Conservation (phyloP, 345 rosid genomes). For the Diplotaxis tenuifolia region DNA sequence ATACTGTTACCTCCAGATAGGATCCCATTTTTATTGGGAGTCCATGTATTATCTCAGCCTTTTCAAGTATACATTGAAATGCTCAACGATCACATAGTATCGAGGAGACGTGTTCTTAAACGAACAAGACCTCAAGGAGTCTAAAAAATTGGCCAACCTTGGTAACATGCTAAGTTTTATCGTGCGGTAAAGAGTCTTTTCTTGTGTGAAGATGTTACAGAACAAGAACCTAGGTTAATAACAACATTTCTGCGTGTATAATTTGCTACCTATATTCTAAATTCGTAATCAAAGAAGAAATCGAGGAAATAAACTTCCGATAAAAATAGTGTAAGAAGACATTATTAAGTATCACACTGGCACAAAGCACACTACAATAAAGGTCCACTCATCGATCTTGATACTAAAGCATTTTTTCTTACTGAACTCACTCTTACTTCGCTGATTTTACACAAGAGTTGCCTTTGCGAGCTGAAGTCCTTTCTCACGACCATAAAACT, state of each 20-base stretch:
- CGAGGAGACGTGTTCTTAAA: too few species aligned
- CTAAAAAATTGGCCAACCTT: too few species aligned
- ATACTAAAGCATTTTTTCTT: constrained; percentile 14
- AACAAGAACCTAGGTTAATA: constrained; percentile 44
- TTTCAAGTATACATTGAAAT: too few species aligned
- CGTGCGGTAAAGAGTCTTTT: too few species aligned
- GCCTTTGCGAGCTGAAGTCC: constrained; percentile 70
- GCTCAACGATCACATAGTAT: too few species aligned
- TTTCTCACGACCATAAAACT: constrained; percentile 67
- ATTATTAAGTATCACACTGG: constrained; percentile 17
- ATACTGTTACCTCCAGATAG: too few species aligned
- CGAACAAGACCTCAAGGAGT: too few species aligned
- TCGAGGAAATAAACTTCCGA: neutral
- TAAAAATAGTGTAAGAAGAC: constrained; percentile 10
- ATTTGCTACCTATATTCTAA: neutral
- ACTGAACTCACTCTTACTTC: constrained; percentile 8
- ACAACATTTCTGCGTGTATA: neutral
- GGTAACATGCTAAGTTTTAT: too few species aligned
- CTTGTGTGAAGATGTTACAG: constrained; percentile 60
- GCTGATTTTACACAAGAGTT: constrained; percentile 46
- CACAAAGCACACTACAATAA: constrained; percentile 10
- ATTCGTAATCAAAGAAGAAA: neutral
- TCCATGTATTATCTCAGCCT: too few species aligned
- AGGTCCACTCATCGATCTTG: constrained; percentile 10
- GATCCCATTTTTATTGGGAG: too few species aligned